Base-by-base conservation (phyloP, 73 alveolate genomes). In the Paraurostyla sp. region DNA sequence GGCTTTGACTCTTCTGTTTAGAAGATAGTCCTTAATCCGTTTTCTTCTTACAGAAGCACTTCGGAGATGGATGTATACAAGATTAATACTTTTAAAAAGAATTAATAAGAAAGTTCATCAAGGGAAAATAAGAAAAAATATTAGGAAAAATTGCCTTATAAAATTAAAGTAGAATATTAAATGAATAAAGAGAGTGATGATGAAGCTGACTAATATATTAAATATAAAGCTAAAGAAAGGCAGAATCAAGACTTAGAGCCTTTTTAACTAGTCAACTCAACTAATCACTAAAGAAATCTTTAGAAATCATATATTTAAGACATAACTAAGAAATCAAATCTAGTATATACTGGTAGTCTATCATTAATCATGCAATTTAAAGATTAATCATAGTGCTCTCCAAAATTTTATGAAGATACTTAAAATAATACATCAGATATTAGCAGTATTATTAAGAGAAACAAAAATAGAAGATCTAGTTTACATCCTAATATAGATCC, bases 261-360 rank as follows among this genome's bases (percentile, higher is more conserved):
- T 2, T 65, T 22, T 38, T 3, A 65, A 65, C 25, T 65, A 22
- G 58, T 65, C 6, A 30, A 16, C 38, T 65, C 82, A 7, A 38
- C 11, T 13, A 11, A 65, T 38, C 58, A 65, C 41, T 15, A 65
- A 65, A 2, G 41, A 65, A 11, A 65, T 35, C 13, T 38, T 3
- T 15, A 1, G 1, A 38, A 65, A 22, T 1, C 1, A 16, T 38
- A 56, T 11, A 65, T 65, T 30, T 7, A 32, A 40, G 36, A 65
- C 13, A 65, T 65, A 35, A 18, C 82, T 20, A 65, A 40, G 25
- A 65, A 30, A 38, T 65, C 82, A 16, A 33, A 65, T 38, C 25
- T 65, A 18, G 46, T 65, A 1, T 65, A 65, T 22, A 65, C 82
- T 65, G 82, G 82, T 0, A 65, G 82, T 65, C 82, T 65, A 15